Percentiles rank a stretch among this genome's conserved stretches.
Conservation (phyloP, 2,329 filamentous ascomycete genomes). For the Colletotrichum abscissum region DNA sequence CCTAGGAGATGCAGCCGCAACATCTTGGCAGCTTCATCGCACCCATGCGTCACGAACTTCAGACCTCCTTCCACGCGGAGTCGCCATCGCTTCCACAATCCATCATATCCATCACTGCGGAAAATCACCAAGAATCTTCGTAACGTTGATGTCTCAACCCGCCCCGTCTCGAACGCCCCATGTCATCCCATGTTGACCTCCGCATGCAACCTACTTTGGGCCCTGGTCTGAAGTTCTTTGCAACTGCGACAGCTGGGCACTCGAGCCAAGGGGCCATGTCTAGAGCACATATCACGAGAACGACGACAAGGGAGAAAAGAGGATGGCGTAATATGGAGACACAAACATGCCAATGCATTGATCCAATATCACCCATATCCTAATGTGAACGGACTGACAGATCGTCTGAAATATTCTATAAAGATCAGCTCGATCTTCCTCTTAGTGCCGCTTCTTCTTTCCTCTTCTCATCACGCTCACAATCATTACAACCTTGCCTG, state of each 20-base stretch:
- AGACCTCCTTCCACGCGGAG: background rate
- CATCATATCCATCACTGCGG: background rate
- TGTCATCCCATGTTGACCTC: constrained; percentile 23
- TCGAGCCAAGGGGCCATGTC: background rate
- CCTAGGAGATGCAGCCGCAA: constrained; percentile 24
- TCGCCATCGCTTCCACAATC: background rate
- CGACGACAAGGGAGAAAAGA: background rate
- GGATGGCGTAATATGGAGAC: background rate
- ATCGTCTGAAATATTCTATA: constrained; percentile 29
- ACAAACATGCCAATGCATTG: constrained; percentile 12
- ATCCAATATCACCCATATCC: background rate
- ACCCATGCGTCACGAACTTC: constrained; percentile 20
- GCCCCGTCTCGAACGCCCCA: constrained; percentile 9
- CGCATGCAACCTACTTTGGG: background rate
- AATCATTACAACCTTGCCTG: constrained; percentile 27
- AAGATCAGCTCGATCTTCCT: constrained; percentile 32
- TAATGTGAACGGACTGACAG: constrained; percentile 7
- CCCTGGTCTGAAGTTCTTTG: constrained; percentile 9
- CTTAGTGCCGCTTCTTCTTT: background rate
- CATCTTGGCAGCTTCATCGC: constrained; percentile 35
- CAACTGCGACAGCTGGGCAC: constrained; percentile 5
- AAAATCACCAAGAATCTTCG: background rate
- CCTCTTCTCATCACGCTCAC: constrained; percentile 31
- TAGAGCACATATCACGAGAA: constrained; percentile 13
- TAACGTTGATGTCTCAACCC: constrained; percentile 20